Percentiles rank a stretch among this genome's conserved stretches.
Conservation (phyloP, 768 basidiomycete genomes). For the Antrodiella citrinella region DNA sequence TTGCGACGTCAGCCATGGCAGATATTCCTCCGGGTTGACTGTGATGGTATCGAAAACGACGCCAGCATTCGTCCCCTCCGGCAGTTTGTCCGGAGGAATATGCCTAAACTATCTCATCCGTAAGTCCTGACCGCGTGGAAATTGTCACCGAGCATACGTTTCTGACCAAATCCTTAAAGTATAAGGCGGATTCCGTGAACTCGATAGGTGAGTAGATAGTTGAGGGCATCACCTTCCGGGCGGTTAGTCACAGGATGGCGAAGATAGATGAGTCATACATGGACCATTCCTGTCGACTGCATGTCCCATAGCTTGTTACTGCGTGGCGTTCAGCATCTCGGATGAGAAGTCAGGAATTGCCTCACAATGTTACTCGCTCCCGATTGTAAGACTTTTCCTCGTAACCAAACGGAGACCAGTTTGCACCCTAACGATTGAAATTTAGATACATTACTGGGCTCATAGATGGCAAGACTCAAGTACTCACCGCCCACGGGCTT, state of each 20-base stretch:
- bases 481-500: conserved; percentile 42
- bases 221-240: conserved; percentile 27
- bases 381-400: conserved; percentile 28
- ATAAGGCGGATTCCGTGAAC: conserved; percentile 19
- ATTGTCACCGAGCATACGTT: conserved; percentile 20
- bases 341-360: too few species aligned
- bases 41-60: conserved; percentile 39
- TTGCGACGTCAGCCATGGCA: conserved; percentile 38
- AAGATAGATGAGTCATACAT: conserved; percentile 21
- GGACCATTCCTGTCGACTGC: conserved; percentile 35
- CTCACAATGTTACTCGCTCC: conserved; percentile 38
- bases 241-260: conserved; percentile 2
- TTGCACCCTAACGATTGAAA: conserved; percentile 34
- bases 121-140: not conserved
- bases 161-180: conserved; percentile 32
- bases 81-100: conserved; percentile 27
- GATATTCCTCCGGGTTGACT: conserved; percentile 42
- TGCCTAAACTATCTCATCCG: conserved; percentile 22
- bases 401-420: conserved; percentile 34
- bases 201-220: conserved; percentile 22
- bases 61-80: conserved; percentile 27
- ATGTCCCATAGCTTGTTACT: conserved; percentile 41
- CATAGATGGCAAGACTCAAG: too few species aligned
- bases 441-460: not conserved
- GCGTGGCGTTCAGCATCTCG: not conserved